Conservation (phyloP, 2,329 filamentous ascomycete species). For the Elsinoe batatas region DNA sequence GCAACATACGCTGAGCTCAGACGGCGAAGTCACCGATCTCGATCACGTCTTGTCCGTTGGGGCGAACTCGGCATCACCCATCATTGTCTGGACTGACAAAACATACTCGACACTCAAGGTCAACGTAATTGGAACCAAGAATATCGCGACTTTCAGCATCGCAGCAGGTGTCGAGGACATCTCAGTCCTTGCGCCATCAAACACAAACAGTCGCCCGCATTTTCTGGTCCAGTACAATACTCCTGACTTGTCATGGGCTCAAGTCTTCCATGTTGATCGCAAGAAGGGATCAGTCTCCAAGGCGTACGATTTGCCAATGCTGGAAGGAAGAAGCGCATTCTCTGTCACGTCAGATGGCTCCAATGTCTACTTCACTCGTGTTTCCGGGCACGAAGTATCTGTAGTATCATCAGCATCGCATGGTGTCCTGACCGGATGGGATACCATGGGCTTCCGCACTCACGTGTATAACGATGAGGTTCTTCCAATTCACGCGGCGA, state of each 20-base stretch:
- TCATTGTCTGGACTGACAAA: conserved; percentile 66
- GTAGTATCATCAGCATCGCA: conserved; percentile 69
- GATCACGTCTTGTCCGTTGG: conserved; percentile 65
- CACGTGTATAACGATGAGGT: conserved; percentile 17
- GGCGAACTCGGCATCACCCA: conserved; percentile 62
- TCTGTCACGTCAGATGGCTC: conserved; percentile 66
- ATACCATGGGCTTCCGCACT: conserved; percentile 38
- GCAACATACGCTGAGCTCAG: conserved; percentile 62
- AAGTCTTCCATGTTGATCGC: conserved; percentile 74
- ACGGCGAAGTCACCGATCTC: conserved; percentile 57
- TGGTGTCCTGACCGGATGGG: conserved; percentile 66
- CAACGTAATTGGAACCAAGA: conserved; percentile 53
- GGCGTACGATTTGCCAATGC: conserved; percentile 66
- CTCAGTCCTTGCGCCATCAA: conserved; percentile 61
- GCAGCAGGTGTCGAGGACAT: conserved; percentile 41
- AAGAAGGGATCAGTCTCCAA: conserved; percentile 60
- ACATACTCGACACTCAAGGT: conserved; percentile 54
- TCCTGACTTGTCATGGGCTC: conserved; percentile 61
- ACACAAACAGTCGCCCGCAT: conserved; percentile 62
- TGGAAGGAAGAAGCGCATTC: conserved; percentile 63
- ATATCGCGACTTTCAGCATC: conserved; percentile 34
- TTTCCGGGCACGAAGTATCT: conserved; percentile 63
- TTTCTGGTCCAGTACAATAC: conserved; percentile 78
- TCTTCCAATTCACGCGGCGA: conserved; percentile 55
- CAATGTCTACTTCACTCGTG: conserved; percentile 80